These are phyloP conservation scores for Sordariomycetes sp. DNA, from an alignment of 2,329 filamentous ascomycete genomes.

Conservation along the genomic window DNA sequence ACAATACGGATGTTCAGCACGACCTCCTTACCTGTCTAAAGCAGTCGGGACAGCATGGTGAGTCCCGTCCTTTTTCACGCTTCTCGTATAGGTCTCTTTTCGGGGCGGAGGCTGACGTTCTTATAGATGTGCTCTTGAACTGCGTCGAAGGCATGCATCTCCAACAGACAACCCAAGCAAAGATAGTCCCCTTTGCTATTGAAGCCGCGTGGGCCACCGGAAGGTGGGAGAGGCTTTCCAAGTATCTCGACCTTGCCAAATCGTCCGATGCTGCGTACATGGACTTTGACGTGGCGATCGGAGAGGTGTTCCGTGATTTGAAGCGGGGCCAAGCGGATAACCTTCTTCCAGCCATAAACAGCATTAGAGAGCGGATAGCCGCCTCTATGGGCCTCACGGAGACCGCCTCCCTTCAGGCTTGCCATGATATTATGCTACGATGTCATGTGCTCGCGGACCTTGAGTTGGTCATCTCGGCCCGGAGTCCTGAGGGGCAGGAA, in stretches of 20 bases:
- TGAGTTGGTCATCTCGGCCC: slow-evolving; percentile 56
- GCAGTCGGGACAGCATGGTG: slow-evolving; percentile 91
- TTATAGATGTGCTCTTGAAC: slow-evolving; percentile 68
- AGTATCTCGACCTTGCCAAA: slow-evolving; percentile 40
- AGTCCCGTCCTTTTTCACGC: slow-evolving; percentile 12
- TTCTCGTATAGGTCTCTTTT: not conserved
- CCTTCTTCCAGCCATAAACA: slow-evolving; percentile 36
- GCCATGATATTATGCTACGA: slow-evolving; percentile 75
- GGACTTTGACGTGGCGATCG: slow-evolving; percentile 79
- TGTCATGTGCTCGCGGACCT: slow-evolving; percentile 83
- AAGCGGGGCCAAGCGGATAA: slow-evolving; percentile 44
- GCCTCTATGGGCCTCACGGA: slow-evolving; percentile 64
- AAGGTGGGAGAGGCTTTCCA: slow-evolving; percentile 66
- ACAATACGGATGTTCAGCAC: slow-evolving; percentile 66
- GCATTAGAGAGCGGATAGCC: slow-evolving; percentile 60
- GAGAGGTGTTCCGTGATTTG: slow-evolving; percentile 45
- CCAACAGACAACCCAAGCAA: slow-evolving; percentile 39
- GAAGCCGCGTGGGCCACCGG: slow-evolving; percentile 89
- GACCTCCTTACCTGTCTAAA: slow-evolving; percentile 81
- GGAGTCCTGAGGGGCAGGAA: slow-evolving; percentile 28
- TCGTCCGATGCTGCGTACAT: slow-evolving; percentile 25
- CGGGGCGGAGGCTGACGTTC: not conserved
- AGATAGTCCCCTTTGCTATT: slow-evolving; percentile 70
- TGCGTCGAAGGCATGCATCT: slow-evolving; percentile 69
- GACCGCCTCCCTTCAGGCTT: slow-evolving; percentile 72